phyloP scores from a whole-genome alignment of 257 asterid species.

The Osmanthus fragrans region DNA sequence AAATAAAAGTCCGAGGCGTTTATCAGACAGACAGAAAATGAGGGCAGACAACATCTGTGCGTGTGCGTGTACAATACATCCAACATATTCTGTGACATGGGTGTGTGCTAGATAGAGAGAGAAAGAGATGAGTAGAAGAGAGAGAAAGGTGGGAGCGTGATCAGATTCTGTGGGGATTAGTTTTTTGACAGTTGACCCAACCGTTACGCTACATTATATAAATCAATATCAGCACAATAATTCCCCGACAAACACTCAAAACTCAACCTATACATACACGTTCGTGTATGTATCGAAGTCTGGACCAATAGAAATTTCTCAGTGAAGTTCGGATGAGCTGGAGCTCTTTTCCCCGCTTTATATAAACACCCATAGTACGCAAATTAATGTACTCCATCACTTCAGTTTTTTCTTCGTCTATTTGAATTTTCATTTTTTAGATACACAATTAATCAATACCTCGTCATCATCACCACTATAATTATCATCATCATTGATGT shows the following conservation, averaged over 20 bases:
- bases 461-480: slow-evolving; percentile 34
- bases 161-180: slow-evolving; percentile 82
- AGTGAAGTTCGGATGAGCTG: slow-evolving; percentile 42
- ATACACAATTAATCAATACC: slow-evolving; percentile 37
- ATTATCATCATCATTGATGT: slow-evolving; percentile 30
- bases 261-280: slow-evolving; percentile 23
- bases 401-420: slow-evolving; percentile 19
- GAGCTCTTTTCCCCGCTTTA: slow-evolving; percentile 14
- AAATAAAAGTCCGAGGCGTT: slow-evolving; percentile 49
- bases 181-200: slow-evolving; percentile 86
- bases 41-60: slow-evolving; percentile 42
- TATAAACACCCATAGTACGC: not conserved
- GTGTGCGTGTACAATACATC: slow-evolving; percentile 35
- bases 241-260: not conserved
- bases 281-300: slow-evolving; percentile 19
- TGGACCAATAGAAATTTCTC: slow-evolving; percentile 30
- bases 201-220: slow-evolving; percentile 25
- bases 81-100: slow-evolving; percentile 29
- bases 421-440: slow-evolving; percentile 28
- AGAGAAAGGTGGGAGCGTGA: slow-evolving; percentile 54
- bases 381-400: slow-evolving; percentile 27
- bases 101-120: slow-evolving; percentile 29
- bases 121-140: not conserved
- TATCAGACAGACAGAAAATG: slow-evolving; percentile 49
- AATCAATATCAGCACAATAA: not conserved